phyloP scores from a whole-genome alignment of 2,329 filamentous ascomycete genomes.

The Sporothrix globosa region DNA sequence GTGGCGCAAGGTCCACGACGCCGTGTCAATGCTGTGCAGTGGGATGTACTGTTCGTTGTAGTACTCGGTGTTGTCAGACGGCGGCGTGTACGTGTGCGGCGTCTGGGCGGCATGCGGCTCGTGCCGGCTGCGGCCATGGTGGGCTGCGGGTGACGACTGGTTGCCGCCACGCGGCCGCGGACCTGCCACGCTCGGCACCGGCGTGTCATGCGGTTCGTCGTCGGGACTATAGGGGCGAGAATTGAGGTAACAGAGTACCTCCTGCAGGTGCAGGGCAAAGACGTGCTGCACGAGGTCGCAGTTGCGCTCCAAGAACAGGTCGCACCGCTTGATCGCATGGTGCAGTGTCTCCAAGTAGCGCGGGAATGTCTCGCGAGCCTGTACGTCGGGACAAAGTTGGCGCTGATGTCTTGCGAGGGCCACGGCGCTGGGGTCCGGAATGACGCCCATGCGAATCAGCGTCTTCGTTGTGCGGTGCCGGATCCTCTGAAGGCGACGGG shows the following conservation, averaged over 20 bases:
- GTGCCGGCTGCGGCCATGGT: slow-evolving; percentile 32
- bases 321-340: slow-evolving; percentile 48
- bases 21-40: slow-evolving; percentile 53
- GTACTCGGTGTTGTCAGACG: slow-evolving; percentile 31
- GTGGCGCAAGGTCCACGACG: slow-evolving; percentile 54
- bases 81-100: slow-evolving; percentile 16
- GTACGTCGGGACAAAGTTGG: background rate
- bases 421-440: background rate
- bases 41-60: slow-evolving; percentile 21
- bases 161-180: background rate
- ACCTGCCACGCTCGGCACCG: background rate
- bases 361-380: slow-evolving; percentile 37
- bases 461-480: background rate
- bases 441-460: background rate
- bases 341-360: slow-evolving; percentile 49
- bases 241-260: slow-evolving; percentile 54
- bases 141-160: background rate
- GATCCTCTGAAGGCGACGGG: slow-evolving; percentile 11
- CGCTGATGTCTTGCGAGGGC: background rate
- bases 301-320: slow-evolving; percentile 45
- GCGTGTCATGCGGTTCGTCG: slow-evolving; percentile 33
- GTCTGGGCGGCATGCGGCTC: background rate
- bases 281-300: slow-evolving; percentile 50
- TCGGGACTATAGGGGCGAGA: slow-evolving; percentile 40
- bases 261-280: slow-evolving; percentile 55